phyloP scores from a whole-genome alignment of 2,329 filamentous ascomycete genomes.

The Drechslera avenae region DNA sequence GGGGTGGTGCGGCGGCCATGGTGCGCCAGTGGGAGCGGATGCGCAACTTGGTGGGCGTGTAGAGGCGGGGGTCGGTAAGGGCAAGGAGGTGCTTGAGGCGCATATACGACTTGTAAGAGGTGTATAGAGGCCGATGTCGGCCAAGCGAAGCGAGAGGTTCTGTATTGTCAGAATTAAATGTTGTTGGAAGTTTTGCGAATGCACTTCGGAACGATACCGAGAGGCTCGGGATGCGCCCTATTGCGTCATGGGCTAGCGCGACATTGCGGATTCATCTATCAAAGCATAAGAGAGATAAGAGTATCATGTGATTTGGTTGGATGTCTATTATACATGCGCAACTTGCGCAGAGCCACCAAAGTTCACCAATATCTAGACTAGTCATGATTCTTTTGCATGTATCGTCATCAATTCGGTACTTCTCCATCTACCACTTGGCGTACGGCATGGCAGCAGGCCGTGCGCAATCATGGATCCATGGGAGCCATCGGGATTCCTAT shows the following conservation, averaged over 20 bases:
- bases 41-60: conserved; percentile 19
- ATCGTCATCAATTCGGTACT: conserved; percentile 7
- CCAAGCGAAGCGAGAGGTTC: too few relatives aligned
- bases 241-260: conserved; percentile 14
- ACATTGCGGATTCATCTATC: too few relatives aligned
- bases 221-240: conserved; percentile 2
- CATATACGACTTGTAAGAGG: conserved; percentile 5
- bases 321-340: conserved; percentile 47
- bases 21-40: conserved; percentile 29
- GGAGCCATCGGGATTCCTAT: conserved; percentile 12
- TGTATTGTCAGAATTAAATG: too few relatives aligned
- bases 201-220: conserved; percentile 10
- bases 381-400: conserved; percentile 25
- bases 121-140: too few relatives aligned
- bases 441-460: background rate
- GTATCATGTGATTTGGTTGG: background rate
- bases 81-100: conserved; percentile 6
- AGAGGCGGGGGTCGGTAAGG: conserved; percentile 11
- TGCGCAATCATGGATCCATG: conserved; percentile 22
- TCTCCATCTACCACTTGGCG: background rate
- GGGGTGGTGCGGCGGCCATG: conserved; percentile 40
- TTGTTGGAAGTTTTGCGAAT: background rate
- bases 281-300: background rate
- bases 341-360: conserved; percentile 36
- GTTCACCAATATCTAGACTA: conserved; percentile 41